Percentiles rank a stretch among this genome's conserved stretches.
These are phyloP conservation scores for Diaporthe sp. DNA, from an alignment of 2,329 filamentous ascomycete genomes.

Conservation along the genomic window DNA sequence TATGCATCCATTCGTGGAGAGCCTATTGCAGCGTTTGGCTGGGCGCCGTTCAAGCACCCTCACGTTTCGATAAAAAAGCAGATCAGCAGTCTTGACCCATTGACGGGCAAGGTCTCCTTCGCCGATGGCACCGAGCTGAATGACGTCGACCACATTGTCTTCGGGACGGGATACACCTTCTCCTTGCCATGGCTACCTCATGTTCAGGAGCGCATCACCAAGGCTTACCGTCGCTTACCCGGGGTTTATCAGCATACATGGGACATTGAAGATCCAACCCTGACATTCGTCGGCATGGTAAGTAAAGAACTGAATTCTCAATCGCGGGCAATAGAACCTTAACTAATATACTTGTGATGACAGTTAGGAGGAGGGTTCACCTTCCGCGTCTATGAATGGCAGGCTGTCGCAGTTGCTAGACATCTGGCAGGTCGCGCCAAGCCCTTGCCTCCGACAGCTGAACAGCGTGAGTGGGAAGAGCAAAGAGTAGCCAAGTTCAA, in stretches of 20 bases:
- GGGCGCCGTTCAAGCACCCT: constrained; percentile 69
- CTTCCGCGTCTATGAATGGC: constrained; percentile 56
- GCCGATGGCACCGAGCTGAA: constrained; percentile 63
- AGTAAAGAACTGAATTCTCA: constrained; percentile 30
- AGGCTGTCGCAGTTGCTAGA: constrained; percentile 54
- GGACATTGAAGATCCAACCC: constrained; percentile 52
- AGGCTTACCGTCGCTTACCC: constrained; percentile 50
- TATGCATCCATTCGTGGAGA: constrained; percentile 63
- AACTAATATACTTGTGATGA: not conserved
- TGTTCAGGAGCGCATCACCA: constrained; percentile 59
- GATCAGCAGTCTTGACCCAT: constrained; percentile 56
- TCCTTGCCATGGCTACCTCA: constrained; percentile 67
- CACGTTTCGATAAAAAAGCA: constrained; percentile 59
- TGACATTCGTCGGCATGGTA: constrained; percentile 54
- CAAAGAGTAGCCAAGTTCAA: constrained; percentile 47
- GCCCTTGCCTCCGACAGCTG: not conserved
- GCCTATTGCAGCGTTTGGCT: constrained; percentile 66
- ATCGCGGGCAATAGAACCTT: not conserved
- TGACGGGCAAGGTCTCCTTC: constrained; percentile 60
- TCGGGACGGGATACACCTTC: constrained; percentile 73
- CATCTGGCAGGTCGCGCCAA: constrained; percentile 51
- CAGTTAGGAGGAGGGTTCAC: constrained; percentile 54
- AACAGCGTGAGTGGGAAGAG: constrained; percentile 49
- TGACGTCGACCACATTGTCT: constrained; percentile 69
- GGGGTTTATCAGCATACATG: constrained; percentile 55